These are phyloP conservation scores for Gliomastix tumulicola DNA, from an alignment of 2,329 filamentous ascomycete genomes.

Conservation along the genomic window DNA sequence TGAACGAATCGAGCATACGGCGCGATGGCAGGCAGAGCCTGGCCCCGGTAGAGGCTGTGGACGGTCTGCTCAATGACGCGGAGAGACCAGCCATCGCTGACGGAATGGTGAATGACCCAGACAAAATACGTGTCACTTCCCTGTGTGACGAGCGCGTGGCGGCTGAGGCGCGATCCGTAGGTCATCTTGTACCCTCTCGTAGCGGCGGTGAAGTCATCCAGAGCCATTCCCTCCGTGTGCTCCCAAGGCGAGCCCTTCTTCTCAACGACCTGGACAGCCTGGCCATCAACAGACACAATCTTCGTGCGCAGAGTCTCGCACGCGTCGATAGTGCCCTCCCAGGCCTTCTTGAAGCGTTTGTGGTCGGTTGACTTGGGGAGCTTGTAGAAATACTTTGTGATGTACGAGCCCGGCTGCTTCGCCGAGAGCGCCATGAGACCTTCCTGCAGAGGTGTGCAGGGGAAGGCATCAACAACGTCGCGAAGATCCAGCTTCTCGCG, in stretches of 20 bases:
- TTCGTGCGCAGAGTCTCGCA: conserved; percentile 10
- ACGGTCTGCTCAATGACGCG: conserved; percentile 2
- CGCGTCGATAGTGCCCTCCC: conserved; percentile 7
- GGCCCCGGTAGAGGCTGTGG: neutral
- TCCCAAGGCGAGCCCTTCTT: conserved; percentile 1
- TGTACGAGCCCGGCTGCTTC: conserved; percentile 20
- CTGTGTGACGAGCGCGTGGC: neutral
- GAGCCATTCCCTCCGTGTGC: neutral
- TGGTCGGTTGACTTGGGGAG: conserved; percentile 7
- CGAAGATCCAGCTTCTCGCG: neutral
- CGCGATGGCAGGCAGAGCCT: neutral
- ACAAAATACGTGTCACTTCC: neutral
- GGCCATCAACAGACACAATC: conserved; percentile 7
- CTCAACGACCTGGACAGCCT: conserved; percentile 2
- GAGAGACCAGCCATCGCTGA: conserved; percentile 3
- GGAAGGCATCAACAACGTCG: conserved; percentile 22
- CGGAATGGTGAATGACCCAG: conserved; percentile 4
- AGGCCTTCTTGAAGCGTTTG: conserved; percentile 7
- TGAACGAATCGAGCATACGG: conserved; percentile 5
- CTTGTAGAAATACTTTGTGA: conserved; percentile 15
- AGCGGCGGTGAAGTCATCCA: neutral
- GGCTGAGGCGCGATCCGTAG: neutral
- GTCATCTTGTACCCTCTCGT: conserved; percentile 1
- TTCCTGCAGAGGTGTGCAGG: conserved; percentile 26
- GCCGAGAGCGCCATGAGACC: conserved; percentile 23